phyloP scores from a whole-genome alignment of 140 eudicot genomes.

The Senecio squalidus region DNA sequence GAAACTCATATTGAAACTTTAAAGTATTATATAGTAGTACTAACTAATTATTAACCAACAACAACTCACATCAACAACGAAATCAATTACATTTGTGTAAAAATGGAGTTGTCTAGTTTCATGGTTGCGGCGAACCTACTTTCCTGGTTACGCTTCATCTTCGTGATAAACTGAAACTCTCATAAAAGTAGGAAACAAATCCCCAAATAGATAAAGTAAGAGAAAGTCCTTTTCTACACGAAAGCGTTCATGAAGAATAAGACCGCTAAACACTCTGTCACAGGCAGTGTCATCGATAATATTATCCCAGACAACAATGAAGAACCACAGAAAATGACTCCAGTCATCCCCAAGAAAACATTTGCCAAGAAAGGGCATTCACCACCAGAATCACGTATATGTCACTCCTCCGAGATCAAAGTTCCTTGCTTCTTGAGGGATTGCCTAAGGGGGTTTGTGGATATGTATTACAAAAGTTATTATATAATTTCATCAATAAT shows the following conservation, averaged over 20 bases:
- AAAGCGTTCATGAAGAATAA: conserved; percentile 35
- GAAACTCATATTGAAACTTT: too few relatives aligned
- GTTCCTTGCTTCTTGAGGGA: conserved; percentile 28
- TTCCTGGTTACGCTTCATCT: neutral
- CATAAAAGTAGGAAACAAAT: conserved; percentile 38
- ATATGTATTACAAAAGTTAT: too few relatives aligned
- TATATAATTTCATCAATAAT: too few relatives aligned
- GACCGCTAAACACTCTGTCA: conserved; percentile 34
- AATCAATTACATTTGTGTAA: too few relatives aligned
- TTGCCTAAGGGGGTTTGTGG: too few relatives aligned
- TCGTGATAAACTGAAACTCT: conserved; percentile 20
- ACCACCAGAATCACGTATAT: conserved; percentile 23
- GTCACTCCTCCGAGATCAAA: conserved; percentile 35
- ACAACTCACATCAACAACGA: too few relatives aligned
- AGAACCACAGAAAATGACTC: conserved; percentile 33
- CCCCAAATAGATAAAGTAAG: conserved; percentile 61
- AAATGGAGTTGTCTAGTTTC: too few relatives aligned
- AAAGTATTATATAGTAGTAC: too few relatives aligned
- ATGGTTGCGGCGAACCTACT: too few relatives aligned
- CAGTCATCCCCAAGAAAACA: conserved; percentile 45
- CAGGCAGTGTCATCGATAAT: conserved; percentile 28
- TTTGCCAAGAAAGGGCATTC: conserved; percentile 36
- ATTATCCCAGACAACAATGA: conserved; percentile 40
- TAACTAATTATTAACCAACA: too few relatives aligned
- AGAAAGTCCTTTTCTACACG: conserved; percentile 35